These are phyloP conservation scores for Penicillium verhagenii DNA, from an alignment of 495 filamentous ascomycete genomes.

Conservation along the genomic window DNA sequence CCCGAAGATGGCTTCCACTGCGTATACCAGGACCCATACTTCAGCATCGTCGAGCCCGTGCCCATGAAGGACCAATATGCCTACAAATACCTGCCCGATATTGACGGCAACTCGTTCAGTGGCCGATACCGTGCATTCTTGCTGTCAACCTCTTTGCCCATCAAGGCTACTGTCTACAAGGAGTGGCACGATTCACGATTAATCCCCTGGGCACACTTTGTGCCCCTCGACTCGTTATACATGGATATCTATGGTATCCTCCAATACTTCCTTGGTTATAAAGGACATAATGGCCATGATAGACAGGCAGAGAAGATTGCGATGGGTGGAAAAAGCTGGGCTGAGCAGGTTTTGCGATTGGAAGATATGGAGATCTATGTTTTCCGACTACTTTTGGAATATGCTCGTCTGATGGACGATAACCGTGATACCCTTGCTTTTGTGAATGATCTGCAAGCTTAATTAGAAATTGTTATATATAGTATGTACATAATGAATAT, in stretches of 20 bases:
- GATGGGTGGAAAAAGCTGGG: conserved; percentile 42
- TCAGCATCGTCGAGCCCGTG: neutral
- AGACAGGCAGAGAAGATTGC: conserved; percentile 41
- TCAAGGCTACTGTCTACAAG: conserved; percentile 50
- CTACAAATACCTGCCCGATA: conserved; percentile 39
- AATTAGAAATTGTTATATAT: neutral
- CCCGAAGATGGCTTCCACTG: neutral
- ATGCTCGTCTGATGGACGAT: neutral
- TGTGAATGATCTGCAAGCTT: neutral
- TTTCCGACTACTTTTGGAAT: conserved; percentile 34
- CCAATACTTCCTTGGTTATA: conserved; percentile 37
- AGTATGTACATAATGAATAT: neutral
- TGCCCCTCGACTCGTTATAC: conserved; percentile 36
- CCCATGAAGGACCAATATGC: neutral
- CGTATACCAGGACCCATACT: neutral
- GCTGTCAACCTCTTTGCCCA: conserved; percentile 38
- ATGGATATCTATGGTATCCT: conserved; percentile 44
- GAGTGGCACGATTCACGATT: conserved; percentile 59
- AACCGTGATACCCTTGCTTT: neutral
- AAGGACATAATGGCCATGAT: conserved; percentile 29
- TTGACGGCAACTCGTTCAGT: conserved; percentile 55
- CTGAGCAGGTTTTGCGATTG: conserved; percentile 28
- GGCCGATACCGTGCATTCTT: conserved; percentile 50
- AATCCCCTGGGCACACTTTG: conserved; percentile 57
- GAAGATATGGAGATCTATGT: conserved; percentile 41